Base-by-base conservation (phyloP, 2,329 filamentous ascomycete genomes). In the Zasmidium angulare region DNA sequence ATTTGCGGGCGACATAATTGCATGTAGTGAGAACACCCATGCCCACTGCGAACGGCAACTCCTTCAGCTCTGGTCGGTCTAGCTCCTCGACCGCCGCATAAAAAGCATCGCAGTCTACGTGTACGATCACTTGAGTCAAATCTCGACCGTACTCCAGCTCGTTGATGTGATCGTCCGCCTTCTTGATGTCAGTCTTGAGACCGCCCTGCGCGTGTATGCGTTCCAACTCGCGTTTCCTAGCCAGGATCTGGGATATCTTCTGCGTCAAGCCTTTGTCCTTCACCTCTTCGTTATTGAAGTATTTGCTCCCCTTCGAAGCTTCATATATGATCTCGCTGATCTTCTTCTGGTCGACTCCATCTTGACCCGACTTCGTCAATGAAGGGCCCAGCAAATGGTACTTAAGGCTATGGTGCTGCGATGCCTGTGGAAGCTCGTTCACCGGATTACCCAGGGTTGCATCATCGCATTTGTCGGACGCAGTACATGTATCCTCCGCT, bases 291-390 rank as follows among this genome's bases (percentile, higher is more conserved):
- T 93, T 91, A 67, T 89, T 90, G 82, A 98, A 99, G 78, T 89
- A 99, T 74, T 96, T 97, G 66, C 91, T 96, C 50, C 95, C 95
- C 73, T 96, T 97, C 17, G 92, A 97, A 11, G 93, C 92, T 74
- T 96, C 91, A 77, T 97, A 98, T 61, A 99, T 99, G 67, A 98
- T 88, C 68, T 98, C 93, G 1, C 93, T 96, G 52, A 99, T 92
- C 79, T 95, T 96, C 64, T 84, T 84, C 77, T 98, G 95, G 69
- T 99, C 91, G n/a, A 98, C 93, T 17, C 85, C 82, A 70, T 96
- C 91, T 73, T 98, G 93, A 1, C 95, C 95, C 26, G 93, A 90
- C 75, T 99, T 99, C 21, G 92, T 93, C 55, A 98, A 79, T 4
- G 93, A 97, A 0, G 93, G 93, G 0, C 95, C 95, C 0, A 98